Conservation (phyloP, 805 yeast species). For the Suhomyces sp. region DNA sequence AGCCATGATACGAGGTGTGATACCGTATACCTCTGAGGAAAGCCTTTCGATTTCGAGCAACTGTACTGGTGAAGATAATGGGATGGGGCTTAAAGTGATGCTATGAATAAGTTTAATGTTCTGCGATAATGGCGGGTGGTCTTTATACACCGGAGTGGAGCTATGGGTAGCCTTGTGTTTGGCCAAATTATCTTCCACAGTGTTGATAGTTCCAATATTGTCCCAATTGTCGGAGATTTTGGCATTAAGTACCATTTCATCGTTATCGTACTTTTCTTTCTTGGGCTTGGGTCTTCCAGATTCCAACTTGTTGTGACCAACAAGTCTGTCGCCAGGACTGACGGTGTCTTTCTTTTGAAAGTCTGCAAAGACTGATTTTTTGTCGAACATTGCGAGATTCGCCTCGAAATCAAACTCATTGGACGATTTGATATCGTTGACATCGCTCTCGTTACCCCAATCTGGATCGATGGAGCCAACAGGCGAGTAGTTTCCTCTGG, state of each 20-base stretch:
- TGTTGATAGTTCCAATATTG: conserved; percentile 26
- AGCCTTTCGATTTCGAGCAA: conserved; percentile 71
- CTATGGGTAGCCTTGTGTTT: conserved; percentile 8
- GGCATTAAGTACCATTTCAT: conserved; percentile 68
- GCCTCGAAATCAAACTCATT: conserved; percentile 85
- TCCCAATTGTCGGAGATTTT: conserved; percentile 55
- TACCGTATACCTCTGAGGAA: conserved; percentile 49
- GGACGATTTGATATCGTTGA: conserved; percentile 43
- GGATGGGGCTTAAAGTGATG: conserved; percentile 35
- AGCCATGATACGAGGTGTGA: conserved; percentile 45
- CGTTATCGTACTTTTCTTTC: conserved; percentile 57
- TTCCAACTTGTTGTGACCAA: conserved; percentile 64
- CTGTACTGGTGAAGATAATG: conserved; percentile 76
- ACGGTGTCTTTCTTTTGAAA: conserved; percentile 63
- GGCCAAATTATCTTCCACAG: conserved; percentile 5
- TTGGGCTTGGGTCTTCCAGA: conserved; percentile 17
- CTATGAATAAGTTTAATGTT: conserved; percentile 20
- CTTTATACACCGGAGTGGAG: conserved; percentile 15
- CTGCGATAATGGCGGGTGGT: conserved; percentile 3
- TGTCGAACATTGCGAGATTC: conserved; percentile 79
- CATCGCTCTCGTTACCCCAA: conserved; percentile 48
- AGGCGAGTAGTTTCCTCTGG: conserved; percentile 7
- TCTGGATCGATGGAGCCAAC: conserved; percentile 33
- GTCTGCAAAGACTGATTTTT: conserved; percentile 74
- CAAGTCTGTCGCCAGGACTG: conserved; percentile 62